Evolutionary conservation across 2,329 filamentous ascomycete species (phyloP).

Genomic region (Colletotrichum sp.): DNA sequence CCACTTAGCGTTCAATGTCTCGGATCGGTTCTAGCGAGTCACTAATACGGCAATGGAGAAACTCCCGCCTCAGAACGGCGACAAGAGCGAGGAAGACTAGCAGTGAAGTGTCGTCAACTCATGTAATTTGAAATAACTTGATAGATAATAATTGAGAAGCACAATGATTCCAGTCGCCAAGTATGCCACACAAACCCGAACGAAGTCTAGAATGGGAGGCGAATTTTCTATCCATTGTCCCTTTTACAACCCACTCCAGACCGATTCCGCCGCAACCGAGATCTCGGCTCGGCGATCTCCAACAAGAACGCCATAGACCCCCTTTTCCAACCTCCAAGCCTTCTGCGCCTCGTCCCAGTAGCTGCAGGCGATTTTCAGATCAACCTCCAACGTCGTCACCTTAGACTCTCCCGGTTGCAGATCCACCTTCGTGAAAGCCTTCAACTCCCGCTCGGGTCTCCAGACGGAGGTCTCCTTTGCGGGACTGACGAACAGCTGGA

Average conservation of each 20-base stretch:
- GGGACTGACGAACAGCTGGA: conserved; percentile 34
- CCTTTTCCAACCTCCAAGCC: conserved; percentile 14
- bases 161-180: background rate
- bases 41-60: background rate
- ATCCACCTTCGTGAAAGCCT: conserved; percentile 19
- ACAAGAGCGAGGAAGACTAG: background rate
- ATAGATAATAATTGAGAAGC: background rate
- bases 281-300: background rate
- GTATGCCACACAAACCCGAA: background rate
- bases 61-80: background rate
- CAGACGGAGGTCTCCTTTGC: background rate
- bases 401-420: background rate
- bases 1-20: background rate
- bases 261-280: background rate
- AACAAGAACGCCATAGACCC: conserved; percentile 3
- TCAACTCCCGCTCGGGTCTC: conserved; percentile 21
- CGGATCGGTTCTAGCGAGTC: background rate
- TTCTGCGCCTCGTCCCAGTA: conserved; percentile 13
- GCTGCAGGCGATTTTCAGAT: conserved; percentile 11
- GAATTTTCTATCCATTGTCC: background rate
- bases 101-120: background rate
- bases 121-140: background rate
- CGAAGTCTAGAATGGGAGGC: background rate
- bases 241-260: conserved; percentile 4
- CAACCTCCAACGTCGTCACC: background rate